Evolutionary conservation across 2,329 filamentous ascomycete species (phyloP), one percentile per base, ranked within the genome.

Genomic region (Neurospora sp.): DNA sequence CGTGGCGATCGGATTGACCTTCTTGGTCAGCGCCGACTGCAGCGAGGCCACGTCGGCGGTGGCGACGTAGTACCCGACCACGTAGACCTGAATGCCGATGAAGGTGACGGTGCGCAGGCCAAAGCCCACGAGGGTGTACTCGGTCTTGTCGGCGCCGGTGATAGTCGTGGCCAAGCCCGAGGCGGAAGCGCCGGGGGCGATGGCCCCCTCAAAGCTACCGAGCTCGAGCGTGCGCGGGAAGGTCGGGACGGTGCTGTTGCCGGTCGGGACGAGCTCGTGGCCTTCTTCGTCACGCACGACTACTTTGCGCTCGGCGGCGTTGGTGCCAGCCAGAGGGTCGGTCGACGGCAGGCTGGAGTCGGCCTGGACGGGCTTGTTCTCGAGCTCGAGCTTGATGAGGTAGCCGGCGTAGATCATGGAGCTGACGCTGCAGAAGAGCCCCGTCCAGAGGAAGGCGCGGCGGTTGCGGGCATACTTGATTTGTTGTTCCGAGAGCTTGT

Each of bases 91-190:
- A 66, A 99, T 93, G 67, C 88, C 84, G 66, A 98, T 82, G 79
- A 98, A 97, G 33, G 92, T 96, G 39, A 99, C 96, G 0, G 91
- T 93, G 69, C 96, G 88, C 73, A 96, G 90, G 19, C 96, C 96
- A 5, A 97, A 82, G 0, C 96, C 96, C 7, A 98, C 86, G 0
- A 98, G 85, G 28, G 93, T 94, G 79, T 97, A 98, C 76, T 97
- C 91, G 76, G 79, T 87, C 72, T 70, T 78, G 75, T 67, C 73
- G 70, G 33, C 71, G 72, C 68, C 66, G 72, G 69, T 72, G 10
- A 72, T 43, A 5, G 72, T 72, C 72, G 43, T 76, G 15, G 79
- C 78, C 69, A 75, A 74, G 2, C 77, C 39, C 2, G 68, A 19
- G 4, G 39, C 73, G 46, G 79, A 77, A 4, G 69, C 76, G 46